Base-by-base conservation (phyloP, 2,329 filamentous ascomycete genomes). In the Trichoderma pleuroti region DNA sequence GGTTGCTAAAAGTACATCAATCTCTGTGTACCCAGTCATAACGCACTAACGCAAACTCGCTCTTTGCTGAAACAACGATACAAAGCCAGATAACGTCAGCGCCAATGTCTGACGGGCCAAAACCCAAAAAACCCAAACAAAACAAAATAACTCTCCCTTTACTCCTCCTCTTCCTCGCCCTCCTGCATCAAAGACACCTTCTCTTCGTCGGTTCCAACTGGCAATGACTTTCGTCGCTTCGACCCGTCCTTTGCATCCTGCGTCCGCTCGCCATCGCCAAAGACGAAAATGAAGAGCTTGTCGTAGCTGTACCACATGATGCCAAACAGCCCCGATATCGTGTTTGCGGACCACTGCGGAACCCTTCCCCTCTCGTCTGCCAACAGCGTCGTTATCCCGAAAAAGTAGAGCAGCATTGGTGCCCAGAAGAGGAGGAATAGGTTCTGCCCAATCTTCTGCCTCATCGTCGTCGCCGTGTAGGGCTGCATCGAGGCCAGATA, bases 261-360 rank as follows among this genome's bases (percentile, higher is more conserved):
- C 4, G 88, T 90, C 75, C 86, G 87, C 84, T 98, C 95, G 0
- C 96, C 96, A 77, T 98, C 92, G 0, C 95, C 95, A 84, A 97
- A 98, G 0, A 91, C 52, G 1, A 81, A 82, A 79, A 88, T 90
- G 74, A 84, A 78, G 3, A 84, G 77, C 2, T 32, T 34, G 65
- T 87, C 85, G 63, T 87, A 86, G 4, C 72, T 74, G 71, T 78
- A 74, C 86, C 86, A 87, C 11, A 83, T 71, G 4, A 81, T 12
- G 18, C 81, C 84, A 71, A 91, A 89, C 2, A 91, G 14, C 1
- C 83, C 79, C 1, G 84, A 85, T 70, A 86, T 83, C 0, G 86
- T 66, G 18, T 79, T 79, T 3, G 82, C 85, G 63, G 95, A 73
- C 93, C 93, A 97, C 14, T 77, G 76, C 0, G 94, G 94, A 66